These are phyloP conservation scores for Kurtzmaniella quercitrusa DNA, from an alignment of 1,139 yeast species.

Conservation along the genomic window DNA sequence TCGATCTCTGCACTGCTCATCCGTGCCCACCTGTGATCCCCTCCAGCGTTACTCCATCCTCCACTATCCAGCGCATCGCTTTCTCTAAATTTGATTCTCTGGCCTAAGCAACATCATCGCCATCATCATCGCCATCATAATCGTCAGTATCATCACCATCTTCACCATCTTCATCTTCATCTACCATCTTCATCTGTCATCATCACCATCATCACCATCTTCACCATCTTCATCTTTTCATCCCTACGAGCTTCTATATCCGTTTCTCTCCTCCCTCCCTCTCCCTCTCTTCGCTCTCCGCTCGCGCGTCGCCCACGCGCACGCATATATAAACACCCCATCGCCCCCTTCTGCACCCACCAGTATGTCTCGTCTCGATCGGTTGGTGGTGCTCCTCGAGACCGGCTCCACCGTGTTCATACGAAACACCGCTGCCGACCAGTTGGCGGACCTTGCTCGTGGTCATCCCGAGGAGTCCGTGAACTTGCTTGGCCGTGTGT, in stretches of 20 bases:
- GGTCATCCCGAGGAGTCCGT: slow-evolving; percentile 92
- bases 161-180: too few species aligned
- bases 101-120: too few species aligned
- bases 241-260: too few species aligned
- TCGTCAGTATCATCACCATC: too few species aligned
- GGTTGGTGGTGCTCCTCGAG: slow-evolving; percentile 77
- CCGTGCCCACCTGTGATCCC: too few species aligned
- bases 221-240: not conserved
- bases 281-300: not conserved
- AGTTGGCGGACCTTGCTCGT: slow-evolving; percentile 87
- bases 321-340: not conserved
- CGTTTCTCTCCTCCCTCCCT: not conserved
- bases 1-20: too few species aligned
- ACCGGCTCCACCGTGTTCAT: slow-evolving; percentile 95
- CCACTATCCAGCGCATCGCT: too few species aligned
- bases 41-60: too few species aligned
- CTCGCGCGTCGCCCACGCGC: not conserved
- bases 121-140: too few species aligned
- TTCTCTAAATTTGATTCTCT: too few species aligned
- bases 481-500: slow-evolving; percentile 79
- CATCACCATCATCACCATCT: not conserved
- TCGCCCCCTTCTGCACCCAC: not conserved
- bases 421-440: slow-evolving; percentile 96
- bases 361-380: slow-evolving; percentile 52
- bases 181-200: not conserved